Evolutionary conservation across 176 grass and related monocot genomes (phyloP).

Genomic region (Zoysia japonica): DNA sequence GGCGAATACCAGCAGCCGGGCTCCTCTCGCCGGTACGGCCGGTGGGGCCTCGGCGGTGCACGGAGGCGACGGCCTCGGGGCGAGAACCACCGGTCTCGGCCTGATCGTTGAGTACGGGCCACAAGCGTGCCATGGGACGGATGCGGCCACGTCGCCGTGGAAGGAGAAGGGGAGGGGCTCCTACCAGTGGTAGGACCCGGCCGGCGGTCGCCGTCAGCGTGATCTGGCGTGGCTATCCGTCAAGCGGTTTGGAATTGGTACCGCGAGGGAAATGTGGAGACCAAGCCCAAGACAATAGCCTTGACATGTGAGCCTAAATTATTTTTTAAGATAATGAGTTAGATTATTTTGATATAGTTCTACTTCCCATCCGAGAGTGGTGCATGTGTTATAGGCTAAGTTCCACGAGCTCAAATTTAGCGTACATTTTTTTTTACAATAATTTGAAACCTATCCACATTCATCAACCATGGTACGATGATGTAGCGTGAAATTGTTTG

Average conservation of each 20-base stretch:
- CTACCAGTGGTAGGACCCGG: background rate
- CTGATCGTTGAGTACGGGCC: constrained; percentile 26
- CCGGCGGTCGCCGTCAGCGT: constrained; percentile 39
- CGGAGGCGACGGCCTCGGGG: background rate
- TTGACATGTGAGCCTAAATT: background rate
- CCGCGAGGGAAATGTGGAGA: background rate
- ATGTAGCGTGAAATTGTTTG: background rate
- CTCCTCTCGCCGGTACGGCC: constrained; percentile 13
- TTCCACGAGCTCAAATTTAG: background rate
- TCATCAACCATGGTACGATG: background rate
- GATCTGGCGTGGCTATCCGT: constrained; percentile 44
- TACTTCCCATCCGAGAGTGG: background rate
- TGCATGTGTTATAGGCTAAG: background rate
- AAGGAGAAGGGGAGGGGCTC: background rate
- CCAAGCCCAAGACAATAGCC: background rate
- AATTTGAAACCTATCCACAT: background rate
- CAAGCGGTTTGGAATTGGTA: background rate
- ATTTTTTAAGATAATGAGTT: too few species aligned
- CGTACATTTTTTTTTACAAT: background rate
- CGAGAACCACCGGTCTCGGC: constrained; percentile 13
- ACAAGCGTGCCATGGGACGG: constrained; percentile 40
- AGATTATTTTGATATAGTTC: too few species aligned
- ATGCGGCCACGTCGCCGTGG: constrained; percentile 46
- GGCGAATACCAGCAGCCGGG: constrained; percentile 32
- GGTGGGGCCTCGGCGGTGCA: constrained; percentile 4